phyloP scores from a whole-genome alignment of 768 basidiomycete species.

The Lactarius quietus region DNA sequence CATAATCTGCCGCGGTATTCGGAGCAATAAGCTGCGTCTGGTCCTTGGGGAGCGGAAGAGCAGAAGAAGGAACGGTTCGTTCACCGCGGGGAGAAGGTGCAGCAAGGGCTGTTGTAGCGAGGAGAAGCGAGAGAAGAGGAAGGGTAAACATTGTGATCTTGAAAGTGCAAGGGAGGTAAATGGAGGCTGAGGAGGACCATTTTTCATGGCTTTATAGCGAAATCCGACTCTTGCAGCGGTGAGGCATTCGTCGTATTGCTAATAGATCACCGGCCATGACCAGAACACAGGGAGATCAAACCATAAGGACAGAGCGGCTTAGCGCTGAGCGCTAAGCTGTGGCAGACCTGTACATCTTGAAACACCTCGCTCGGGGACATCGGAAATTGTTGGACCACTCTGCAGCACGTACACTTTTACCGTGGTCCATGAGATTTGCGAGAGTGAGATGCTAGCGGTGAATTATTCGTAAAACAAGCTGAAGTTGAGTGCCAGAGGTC shows the following conservation, averaged over 20 bases:
- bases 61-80: background rate
- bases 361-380: background rate
- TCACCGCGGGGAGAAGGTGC: background rate
- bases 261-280: background rate
- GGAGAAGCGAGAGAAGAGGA: background rate
- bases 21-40: background rate
- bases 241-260: background rate
- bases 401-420: background rate
- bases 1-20: background rate
- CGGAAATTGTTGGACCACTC: background rate
- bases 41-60: background rate
- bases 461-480: no score
- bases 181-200: no score
- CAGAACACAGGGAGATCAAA: no score
- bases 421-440: background rate
- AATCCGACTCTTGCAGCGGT: no score
- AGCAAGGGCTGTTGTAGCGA: background rate
- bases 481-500: no score
- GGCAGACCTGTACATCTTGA: background rate
- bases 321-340: no score
- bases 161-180: no score
- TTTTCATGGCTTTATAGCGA: background rate
- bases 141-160: background rate
- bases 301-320: background rate
- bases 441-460: background rate